phyloP scores from a whole-genome alignment of 2,329 filamentous ascomycete genomes.

The Sporothrix brunneoviolacea region DNA sequence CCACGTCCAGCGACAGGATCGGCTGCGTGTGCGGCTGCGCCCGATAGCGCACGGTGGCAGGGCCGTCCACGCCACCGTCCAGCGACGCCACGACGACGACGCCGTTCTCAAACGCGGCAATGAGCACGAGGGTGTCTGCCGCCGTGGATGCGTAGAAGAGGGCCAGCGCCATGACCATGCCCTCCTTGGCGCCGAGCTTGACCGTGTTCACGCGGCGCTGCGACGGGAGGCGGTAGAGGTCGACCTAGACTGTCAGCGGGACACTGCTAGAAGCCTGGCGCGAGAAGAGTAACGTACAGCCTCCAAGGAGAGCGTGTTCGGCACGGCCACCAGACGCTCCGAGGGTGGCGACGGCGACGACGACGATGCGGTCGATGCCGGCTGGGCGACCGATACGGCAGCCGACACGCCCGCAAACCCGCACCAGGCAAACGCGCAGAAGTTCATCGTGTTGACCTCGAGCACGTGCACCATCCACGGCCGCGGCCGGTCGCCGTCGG shows the following conservation, averaged over 20 bases:
- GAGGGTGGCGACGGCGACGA: slow-evolving; percentile 22
- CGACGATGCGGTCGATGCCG: not conserved
- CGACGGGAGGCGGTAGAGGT: slow-evolving; percentile 76
- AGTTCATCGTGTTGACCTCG: slow-evolving; percentile 89
- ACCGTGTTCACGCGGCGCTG: slow-evolving; percentile 60
- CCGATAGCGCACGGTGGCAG: slow-evolving; percentile 52
- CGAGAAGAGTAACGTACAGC: slow-evolving; percentile 42
- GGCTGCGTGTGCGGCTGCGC: slow-evolving; percentile 70
- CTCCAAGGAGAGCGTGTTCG: slow-evolving; percentile 68
- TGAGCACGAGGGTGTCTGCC: slow-evolving; percentile 42
- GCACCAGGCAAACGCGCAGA: slow-evolving; percentile 74
- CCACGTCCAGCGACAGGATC: slow-evolving; percentile 64
- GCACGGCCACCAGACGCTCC: slow-evolving; percentile 61
- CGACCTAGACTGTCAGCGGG: slow-evolving; percentile 47
- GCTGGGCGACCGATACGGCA: not conserved
- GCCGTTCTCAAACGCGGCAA: slow-evolving; percentile 82
- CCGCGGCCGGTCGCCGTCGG: slow-evolving; percentile 42
- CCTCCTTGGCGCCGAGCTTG: slow-evolving; percentile 45
- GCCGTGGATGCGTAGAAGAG: slow-evolving; percentile 43
- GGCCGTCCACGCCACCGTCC: slow-evolving; percentile 27
- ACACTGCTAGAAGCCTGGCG: too few species aligned
- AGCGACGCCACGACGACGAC: slow-evolving; percentile 60
- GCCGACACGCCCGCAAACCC: not conserved
- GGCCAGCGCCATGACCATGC: slow-evolving; percentile 84
- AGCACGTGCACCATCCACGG: slow-evolving; percentile 85